Evolutionary conservation across 371 early-diverging fungal species (phyloP), one percentile per base, ranked within the genome.

Genomic region (Mortierella sp.): DNA sequence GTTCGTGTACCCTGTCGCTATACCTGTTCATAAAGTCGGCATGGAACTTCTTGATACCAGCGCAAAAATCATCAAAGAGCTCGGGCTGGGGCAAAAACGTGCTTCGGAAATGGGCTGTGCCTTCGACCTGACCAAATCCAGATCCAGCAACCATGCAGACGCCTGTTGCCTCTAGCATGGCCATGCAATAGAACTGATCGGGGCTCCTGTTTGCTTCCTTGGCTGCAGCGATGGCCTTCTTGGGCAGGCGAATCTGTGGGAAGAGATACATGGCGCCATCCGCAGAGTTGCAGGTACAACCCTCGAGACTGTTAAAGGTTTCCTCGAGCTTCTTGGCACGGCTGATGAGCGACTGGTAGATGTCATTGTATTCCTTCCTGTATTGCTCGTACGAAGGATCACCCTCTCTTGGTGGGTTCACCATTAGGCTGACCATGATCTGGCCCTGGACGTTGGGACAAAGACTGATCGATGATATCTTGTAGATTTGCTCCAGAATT

Each of bases 251-350:
- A 41, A 98, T 86, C 47, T 78, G 83, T 7, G 98, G 98, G 89
- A 97, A 97, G 48, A 97, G 84, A 81, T 98, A 98, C 97, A 98
- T 94, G 52, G 99, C 93, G 21, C 99, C 99, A 68, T 91, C 80
- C 19, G 97, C 97, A 54, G 82, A 80, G 69, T 96, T 93, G 83
- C 98, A 97, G 23, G 88, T 87, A 38, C 94, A 91, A 21, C 91
- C 93, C 72, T 95, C 94, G 58, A 97, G 81, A 8, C 64, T 53
- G 79, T 96, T 96, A 79, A 98, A 93, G 13, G 90, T 91, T 2
- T 79, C 74, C 8, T 89, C 89, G 24, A 98, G 87, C 70, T 87
- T 91, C 49, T 61, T 78, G 23, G 96, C 90, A 45, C 98, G 86
- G 48, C 94, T 89, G 68, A 82, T 80, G 52, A 98, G 84, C 19